These are phyloP conservation scores for Potentilla sterilis DNA, from an alignment of 306 rosid genomes.

Conservation along the genomic window DNA sequence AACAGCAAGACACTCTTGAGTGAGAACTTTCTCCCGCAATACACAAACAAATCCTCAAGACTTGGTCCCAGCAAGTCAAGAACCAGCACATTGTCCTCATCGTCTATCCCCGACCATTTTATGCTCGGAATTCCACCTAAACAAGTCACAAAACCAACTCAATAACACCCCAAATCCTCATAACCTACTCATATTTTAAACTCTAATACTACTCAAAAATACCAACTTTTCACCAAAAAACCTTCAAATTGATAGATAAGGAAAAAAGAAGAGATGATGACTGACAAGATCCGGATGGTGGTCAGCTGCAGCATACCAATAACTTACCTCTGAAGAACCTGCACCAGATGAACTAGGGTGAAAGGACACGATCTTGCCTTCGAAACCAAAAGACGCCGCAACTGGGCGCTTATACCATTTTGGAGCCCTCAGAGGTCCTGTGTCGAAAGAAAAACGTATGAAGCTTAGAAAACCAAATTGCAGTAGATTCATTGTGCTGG, in stretches of 20 bases:
- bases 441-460: conserved; percentile 25
- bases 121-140: conserved; percentile 75
- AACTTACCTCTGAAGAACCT: conserved; percentile 75
- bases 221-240: too few relatives aligned
- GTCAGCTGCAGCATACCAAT: not conserved
- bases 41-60: conserved; percentile 94
- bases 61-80: conserved; percentile 89
- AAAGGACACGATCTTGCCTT: conserved; percentile 86
- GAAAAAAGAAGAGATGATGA: too few relatives aligned
- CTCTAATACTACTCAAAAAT: too few relatives aligned
- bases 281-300: too few relatives aligned
- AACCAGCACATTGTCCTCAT: conserved; percentile 76
- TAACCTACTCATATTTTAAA: not conserved
- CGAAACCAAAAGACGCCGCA: conserved; percentile 97
- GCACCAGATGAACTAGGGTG: conserved; percentile 58
- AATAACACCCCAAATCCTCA: not conserved
- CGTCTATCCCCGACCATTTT: conserved; percentile 86
- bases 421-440: conserved; percentile 87
- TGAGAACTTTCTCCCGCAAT: conserved; percentile 85
- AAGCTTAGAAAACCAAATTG: not conserved
- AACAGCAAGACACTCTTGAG: too few relatives aligned
- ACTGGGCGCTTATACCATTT: conserved; percentile 96
- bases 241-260: too few relatives aligned
- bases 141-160: not conserved
- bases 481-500: too few relatives aligned